phyloP scores from a whole-genome alignment of 129 eudicot species.

The Artemisia tridentata region DNA sequence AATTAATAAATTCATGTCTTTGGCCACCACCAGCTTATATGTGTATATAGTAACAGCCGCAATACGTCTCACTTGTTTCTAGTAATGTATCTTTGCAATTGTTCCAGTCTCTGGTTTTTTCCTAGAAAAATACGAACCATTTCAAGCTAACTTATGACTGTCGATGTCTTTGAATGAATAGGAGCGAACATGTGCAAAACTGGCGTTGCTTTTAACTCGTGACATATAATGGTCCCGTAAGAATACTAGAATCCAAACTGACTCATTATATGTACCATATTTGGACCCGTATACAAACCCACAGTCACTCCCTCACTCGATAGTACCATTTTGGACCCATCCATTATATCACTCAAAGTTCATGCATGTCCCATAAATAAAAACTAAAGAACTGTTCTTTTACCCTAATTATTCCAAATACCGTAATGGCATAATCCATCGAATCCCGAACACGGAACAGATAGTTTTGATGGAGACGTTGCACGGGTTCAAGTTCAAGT shows the following conservation, averaged over 20 bases:
- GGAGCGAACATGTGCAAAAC: constrained; percentile 14
- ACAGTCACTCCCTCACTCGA: neutral
- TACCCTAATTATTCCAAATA: constrained; percentile 21
- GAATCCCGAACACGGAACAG: constrained; percentile 3
- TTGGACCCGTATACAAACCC: constrained; percentile 17
- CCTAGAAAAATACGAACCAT: too few relatives aligned
- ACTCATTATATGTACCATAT: constrained; percentile 15
- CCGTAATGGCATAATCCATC: neutral
- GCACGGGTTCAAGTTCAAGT: neutral
- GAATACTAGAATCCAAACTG: constrained; percentile 21
- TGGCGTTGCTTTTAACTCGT: constrained; percentile 18
- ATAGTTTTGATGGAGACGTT: neutral
- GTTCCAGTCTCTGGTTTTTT: too few relatives aligned
- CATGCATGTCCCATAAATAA: constrained; percentile 3
- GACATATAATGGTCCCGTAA: constrained; percentile 27
- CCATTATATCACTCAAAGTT: constrained; percentile 10
- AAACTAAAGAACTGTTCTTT: constrained; percentile 15
- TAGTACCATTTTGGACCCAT: constrained; percentile 24
- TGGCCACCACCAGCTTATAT: too few relatives aligned
- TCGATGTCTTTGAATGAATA: neutral
- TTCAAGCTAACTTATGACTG: too few relatives aligned
- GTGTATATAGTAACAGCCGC: too few relatives aligned
- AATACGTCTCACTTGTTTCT: too few relatives aligned
- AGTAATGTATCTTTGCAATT: too few relatives aligned
- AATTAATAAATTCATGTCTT: too few relatives aligned